Evolutionary conservation across 306 rosid species (phyloP), one percentile per base, ranked within the genome.

Genomic region (Casuarina glauca): DNA sequence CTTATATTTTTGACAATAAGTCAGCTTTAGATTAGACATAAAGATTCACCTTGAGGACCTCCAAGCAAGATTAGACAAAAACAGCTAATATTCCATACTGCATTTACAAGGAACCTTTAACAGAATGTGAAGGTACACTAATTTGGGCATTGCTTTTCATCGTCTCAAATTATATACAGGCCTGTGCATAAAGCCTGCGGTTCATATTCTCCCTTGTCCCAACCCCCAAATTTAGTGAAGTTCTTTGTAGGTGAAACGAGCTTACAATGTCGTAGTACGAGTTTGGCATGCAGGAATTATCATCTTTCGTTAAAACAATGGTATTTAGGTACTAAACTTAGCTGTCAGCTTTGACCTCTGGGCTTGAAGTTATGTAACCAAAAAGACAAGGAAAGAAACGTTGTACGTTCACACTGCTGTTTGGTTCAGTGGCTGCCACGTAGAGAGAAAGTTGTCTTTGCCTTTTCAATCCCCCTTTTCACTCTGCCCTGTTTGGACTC

Each of bases 61-160:
- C 45, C 51, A 43, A 48, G 9, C 11, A 3, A 50, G 83, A 85
- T 55, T 58, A 57, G 81, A 81, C 57, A 15, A 74, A 3, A 39
- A 4, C 77, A 76, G 13, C 10, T 5, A 6, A 55, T 39, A 38
- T 77, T 69, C 7, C 52, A 43, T 20, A 68, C 64, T 15, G 62
- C 78, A 63, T 81, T 68, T 20, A 35, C 67, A 38, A 82, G 87
- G 82, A 82, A 87, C 86, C 76, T 45, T 52, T 10, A 82, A 85
- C 87, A 87, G 83, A 85, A 58, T 54, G 85, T 52, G 75, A 87
- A 81, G 74, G 83, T 84, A 50, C 26, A 49, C 83, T 85, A 85
- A 80, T 75, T 2, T 39, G 36, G 15, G 62, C 39, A 41, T 70
- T 83, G 72, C 78, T 73, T 74, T 83, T 76, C 17, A 45, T 35